A percentile compares a stretch with the other conserved stretches of the same genome.
Evolutionary conservation across 805 yeast genomes (phyloP).

Genomic region (Candida germanica): DNA sequence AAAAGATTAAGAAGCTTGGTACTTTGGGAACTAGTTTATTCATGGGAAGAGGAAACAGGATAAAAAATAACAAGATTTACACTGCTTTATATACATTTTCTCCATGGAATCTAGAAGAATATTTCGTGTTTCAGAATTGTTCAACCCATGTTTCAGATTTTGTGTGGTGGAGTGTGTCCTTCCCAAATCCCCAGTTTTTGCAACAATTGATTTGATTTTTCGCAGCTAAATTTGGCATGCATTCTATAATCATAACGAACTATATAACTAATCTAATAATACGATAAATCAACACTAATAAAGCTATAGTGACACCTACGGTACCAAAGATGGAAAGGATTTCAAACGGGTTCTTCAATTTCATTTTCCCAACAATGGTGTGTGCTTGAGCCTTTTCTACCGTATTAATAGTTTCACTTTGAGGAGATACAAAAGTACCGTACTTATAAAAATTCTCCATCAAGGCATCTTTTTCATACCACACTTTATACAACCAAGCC

Average conservation of each 20-base stretch:
- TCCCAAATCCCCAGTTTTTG: too few species aligned
- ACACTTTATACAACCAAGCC: slow-evolving; percentile 67
- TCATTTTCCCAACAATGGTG: slow-evolving; percentile 24
- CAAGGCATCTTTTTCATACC: slow-evolving; percentile 76
- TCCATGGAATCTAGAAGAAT: too few species aligned
- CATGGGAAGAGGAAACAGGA: too few species aligned
- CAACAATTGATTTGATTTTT: too few species aligned
- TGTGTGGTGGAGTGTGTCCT: too few species aligned
- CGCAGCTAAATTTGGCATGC: background rate
- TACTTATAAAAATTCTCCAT: slow-evolving; percentile 58
- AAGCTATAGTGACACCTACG: slow-evolving; percentile 10
- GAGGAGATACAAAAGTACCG: slow-evolving; percentile 46
- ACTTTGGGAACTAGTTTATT: slow-evolving; percentile 10
- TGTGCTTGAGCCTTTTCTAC: slow-evolving; percentile 14
- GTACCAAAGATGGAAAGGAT: slow-evolving; percentile 13
- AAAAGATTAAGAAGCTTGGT: slow-evolving; percentile 27
- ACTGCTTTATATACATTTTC: too few species aligned
- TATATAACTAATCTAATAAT: background rate
- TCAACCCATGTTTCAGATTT: too few species aligned
- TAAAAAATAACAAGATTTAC: too few species aligned
- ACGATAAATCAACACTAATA: slow-evolving; percentile 5
- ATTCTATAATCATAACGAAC: slow-evolving; percentile 3
- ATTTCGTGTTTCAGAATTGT: too few species aligned
- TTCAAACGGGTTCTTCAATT: slow-evolving; percentile 18
- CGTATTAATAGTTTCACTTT: slow-evolving; percentile 2